Evolutionary conservation across 371 early-diverging fungal genomes (phyloP), one percentile per base, ranked within the genome.

Genomic region (Sporodiniella umbellata): DNA sequence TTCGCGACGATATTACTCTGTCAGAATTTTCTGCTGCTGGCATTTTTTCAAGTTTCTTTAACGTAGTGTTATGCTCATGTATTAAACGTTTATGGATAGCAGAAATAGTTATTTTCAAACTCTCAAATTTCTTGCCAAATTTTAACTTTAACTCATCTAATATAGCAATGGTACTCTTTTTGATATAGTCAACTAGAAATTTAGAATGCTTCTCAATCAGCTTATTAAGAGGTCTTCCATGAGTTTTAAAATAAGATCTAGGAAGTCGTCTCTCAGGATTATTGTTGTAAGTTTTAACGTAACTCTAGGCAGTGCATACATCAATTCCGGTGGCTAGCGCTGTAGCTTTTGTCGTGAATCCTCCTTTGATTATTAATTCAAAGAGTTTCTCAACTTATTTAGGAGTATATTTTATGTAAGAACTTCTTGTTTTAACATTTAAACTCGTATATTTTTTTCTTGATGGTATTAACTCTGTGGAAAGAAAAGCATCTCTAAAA

Each of bases 401-500:
- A 33, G 42, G 12, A 31, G 50, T 51, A 25, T 57, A 51, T 42
- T 51, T 51, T 48, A 48, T 40, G 48, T 55, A 56, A 56, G 50
- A 56, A 49, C 50, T 45, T 56, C 56, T 49, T 30, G 50, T 56
- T 56, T 49, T 56, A 56, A 49, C 45, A 44, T 49, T 56, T 45
- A 49, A 49, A 56, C 50, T 39, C 50, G 8, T 39, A 44, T 56
- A 49, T 56, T 49, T 38, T 48, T 48, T 55, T 55, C 31, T 56
- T 40, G 50, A 56, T 38, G 54, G 26, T 43, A 54, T 54, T 35
- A 48, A 48, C 54, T 47, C 54, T 35, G 54, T 48, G 42, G 43
- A 54, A 33, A 54, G 54, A 48, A 54, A 54, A 54, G 48, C 48
- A 54, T 54, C 54, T 54, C 48, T 43, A 54, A 54, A 54, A 42